Base-by-base conservation (phyloP, 2,329 filamentous ascomycete species). In the Botryotinia narcissicola region DNA sequence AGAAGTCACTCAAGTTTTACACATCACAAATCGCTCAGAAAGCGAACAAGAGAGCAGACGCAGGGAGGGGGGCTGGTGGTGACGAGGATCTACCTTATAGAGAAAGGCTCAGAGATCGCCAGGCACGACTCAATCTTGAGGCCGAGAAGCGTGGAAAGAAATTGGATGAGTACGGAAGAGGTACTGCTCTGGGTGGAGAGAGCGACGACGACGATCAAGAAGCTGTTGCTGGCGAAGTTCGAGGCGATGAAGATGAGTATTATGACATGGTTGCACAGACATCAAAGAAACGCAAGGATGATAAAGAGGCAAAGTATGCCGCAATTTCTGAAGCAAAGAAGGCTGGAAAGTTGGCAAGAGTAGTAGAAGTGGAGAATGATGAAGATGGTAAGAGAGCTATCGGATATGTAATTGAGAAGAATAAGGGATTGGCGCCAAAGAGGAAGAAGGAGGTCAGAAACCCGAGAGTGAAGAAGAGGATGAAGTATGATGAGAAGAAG, bases 11-110 rank as follows among this genome's bases (percentile, higher is more conserved):
- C 73, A 92, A 94, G 75, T 99, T 99, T 86, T 99, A 99, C 87
- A 98, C 97, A 3, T 97, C 95, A 4, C 96, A 99, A 82, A 96
- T 99, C 77, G 92, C 93, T 42, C 95, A 98, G 82, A 98, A 98
- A 84, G 90, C 93, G 73, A 97, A 94, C 84, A 95, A 93, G 81
- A 93, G 93, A 72, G 89, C 90, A 9, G 89, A 87, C 46, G 92
- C 91, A 57, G 91, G 92, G 60, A 89, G 90, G 75, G 90, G 93
- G 73, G 89, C 91, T 1, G 93, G 93, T 77, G 93, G 93, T 78
- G 93, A 97, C 80, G 87, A 88, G 77, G 93, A 97, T 82, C 88
- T 97, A 70, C 96, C 96, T 4, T 91, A 98, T 82, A 90, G 95
- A 73, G 96, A 99, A 83, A 91, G 96, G 71, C 86, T 97, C 60